Base-by-base conservation (phyloP, 345 rosid genomes). In the Lepidium aucheri region DNA sequence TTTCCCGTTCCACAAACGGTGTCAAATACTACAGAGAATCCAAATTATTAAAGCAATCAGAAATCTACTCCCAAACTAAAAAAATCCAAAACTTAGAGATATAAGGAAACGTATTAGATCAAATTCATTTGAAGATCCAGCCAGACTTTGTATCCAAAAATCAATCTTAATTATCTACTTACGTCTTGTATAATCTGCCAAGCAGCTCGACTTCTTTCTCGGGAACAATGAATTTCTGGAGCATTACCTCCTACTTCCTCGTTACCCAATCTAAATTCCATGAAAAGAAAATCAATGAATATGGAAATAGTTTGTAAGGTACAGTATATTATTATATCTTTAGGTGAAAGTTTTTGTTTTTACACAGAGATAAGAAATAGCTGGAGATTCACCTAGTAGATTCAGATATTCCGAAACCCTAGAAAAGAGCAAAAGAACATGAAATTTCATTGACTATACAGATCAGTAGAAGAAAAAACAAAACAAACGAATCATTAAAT, bases 181-280 rank as follows among this genome's bases (percentile, higher is more conserved):
- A 88, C 99, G 79, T 94, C 93, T 63, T 86, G 89, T 52, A 90
- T 80, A 64, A 80, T 79, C 69, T 81, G 49, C 95, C 97, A 83
- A 10, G 97, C 99, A 2, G 87, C 84, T 77, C 89, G 76, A 68
- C 96, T 94, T 80, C 99, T 82, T 60, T 87, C 93, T 70, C 99
- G 63, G 2, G 96, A 88, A 75, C 99, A 94, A 78, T 90, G 99
- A n/a, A 94, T 79, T 64, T 84, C 86, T 45, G 67, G 85, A 50
- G 22, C 63, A 60, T 26, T 65, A 53, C 60, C 77, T 3, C 36
- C 2, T 14, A 18, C 43, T 53, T 69, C 84, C 73, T 75, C 69
- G 51, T 60, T 41, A 45, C 65, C 74, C 28, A 62, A 76, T 74
- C 88, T 87, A 62, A 49, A 67, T 16, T 72, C 15, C 63, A 72